Evolutionary conservation across 2,329 filamentous ascomycete genomes (phyloP).

Genomic region (Xylaria arbuscula): DNA sequence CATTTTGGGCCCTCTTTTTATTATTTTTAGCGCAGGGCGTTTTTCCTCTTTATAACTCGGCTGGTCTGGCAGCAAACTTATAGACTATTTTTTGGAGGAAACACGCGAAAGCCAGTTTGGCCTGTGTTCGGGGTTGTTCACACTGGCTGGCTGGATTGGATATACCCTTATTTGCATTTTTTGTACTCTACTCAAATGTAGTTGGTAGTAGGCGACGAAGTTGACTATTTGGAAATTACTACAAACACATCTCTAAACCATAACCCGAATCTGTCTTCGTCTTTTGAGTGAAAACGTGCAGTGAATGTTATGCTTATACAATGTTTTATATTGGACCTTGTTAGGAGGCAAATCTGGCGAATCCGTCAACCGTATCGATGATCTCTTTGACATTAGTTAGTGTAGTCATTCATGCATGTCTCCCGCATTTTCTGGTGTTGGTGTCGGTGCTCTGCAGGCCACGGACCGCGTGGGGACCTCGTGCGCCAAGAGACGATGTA

Average conservation of each 20-base stretch:
- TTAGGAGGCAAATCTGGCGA: neutral
- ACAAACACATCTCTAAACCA: neutral
- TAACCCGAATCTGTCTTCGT: too few relatives aligned
- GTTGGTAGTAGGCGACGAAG: conserved; percentile 22
- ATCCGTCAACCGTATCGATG: neutral
- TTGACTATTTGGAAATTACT: conserved; percentile 12
- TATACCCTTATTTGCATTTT: conserved; percentile 40
- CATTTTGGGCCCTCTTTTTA: too few relatives aligned
- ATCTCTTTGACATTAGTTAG: neutral
- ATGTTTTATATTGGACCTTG: too few relatives aligned
- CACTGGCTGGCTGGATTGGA: conserved; percentile 39
- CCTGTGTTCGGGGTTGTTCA: conserved; percentile 30
- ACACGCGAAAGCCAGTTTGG: conserved; percentile 23
- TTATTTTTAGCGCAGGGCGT: conserved; percentile 37
- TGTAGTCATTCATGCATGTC: conserved; percentile 30
- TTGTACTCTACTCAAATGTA: conserved; percentile 30
- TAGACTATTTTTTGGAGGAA: conserved; percentile 33
- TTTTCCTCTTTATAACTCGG: conserved; percentile 25
- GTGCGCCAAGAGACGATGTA: conserved; percentile 35
- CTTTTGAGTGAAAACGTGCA: too few relatives aligned
- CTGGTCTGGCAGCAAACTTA: conserved; percentile 25
- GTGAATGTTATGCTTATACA: too few relatives aligned
- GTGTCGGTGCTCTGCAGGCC: conserved; percentile 24
- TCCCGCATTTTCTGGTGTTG: conserved; percentile 19
- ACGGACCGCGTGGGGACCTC: conserved; percentile 35